Conservation (phyloP, 2,329 filamentous ascomycete genomes). For the Didymella exigua region DNA sequence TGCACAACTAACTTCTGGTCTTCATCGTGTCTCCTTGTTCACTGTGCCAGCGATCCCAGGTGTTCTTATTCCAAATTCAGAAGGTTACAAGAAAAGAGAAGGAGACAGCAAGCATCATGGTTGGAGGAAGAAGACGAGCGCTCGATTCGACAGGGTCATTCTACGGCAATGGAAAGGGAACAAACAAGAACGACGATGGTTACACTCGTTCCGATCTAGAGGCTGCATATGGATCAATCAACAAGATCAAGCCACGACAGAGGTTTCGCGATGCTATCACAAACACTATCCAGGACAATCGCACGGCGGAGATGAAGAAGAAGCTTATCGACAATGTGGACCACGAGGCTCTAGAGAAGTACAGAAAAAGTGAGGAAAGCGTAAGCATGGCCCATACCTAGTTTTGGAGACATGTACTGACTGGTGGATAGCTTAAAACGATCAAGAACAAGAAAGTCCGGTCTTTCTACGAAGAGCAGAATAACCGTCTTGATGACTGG, state of each 20-base stretch:
- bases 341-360: constrained; percentile 55
- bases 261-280: constrained; percentile 57
- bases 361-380: constrained; percentile 58
- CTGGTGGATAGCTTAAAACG: constrained; percentile 50
- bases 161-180: constrained; percentile 1
- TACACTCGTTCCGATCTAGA: constrained; percentile 32
- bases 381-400: constrained; percentile 21
- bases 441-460: constrained; percentile 60
- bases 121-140: constrained; percentile 8
- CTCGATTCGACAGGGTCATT: constrained; percentile 4
- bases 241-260: constrained; percentile 22
- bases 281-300: constrained; percentile 53
- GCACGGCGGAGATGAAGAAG: constrained; percentile 56
- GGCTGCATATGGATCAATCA: constrained; percentile 33
- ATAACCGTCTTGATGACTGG: constrained; percentile 62
- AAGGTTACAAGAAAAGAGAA: not conserved
- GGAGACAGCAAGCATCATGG: constrained; percentile 4
- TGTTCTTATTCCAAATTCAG: no score
- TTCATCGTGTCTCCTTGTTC: not conserved
- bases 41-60: no score
- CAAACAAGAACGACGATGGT: not conserved
- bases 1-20: not conserved
- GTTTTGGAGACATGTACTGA: not conserved
- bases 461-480: constrained; percentile 61
- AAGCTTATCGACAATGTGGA: constrained; percentile 56